Conservation (phyloP, 306 rosid species). For the cucumber (Cucumis sativus) region DNA sequence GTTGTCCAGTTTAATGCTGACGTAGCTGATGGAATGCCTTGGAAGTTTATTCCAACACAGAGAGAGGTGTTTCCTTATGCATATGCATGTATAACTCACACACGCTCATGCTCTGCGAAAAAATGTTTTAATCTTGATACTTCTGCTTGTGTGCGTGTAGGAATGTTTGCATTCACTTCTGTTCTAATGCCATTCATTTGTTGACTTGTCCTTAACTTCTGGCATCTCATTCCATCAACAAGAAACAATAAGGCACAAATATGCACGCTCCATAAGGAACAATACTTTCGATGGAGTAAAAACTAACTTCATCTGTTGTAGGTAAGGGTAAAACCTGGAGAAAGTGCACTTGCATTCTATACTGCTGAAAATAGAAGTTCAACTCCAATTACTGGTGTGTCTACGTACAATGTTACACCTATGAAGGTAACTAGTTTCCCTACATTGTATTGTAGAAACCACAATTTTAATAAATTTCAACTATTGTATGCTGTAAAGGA, state of each 20-base stretch:
- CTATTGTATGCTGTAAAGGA: too few species aligned
- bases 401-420: slow-evolving; percentile 88
- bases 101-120: background rate
- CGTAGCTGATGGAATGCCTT: slow-evolving; percentile 87
- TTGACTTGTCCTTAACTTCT: background rate
- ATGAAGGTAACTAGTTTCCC: slow-evolving; percentile 46
- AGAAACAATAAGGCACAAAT: background rate
- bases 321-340: slow-evolving; percentile 94
- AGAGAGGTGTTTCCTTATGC: slow-evolving; percentile 51
- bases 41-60: slow-evolving; percentile 92
- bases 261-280: background rate
- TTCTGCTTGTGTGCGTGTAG: background rate
- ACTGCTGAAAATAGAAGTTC: slow-evolving; percentile 88
- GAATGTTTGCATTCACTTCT: background rate
- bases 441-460: too few species aligned
- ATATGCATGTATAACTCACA: background rate
- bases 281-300: background rate
- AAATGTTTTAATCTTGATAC: background rate
- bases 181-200: background rate
- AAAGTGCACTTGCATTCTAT: slow-evolving; percentile 96
- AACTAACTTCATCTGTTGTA: slow-evolving; percentile 13
- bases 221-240: background rate
- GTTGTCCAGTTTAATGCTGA: slow-evolving; percentile 97
- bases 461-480: too few species aligned
- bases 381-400: slow-evolving; percentile 81